These are phyloP conservation scores for Maudiozyma pseudohumilis DNA, from an alignment of 805 yeast genomes.

Conservation along the genomic window DNA sequence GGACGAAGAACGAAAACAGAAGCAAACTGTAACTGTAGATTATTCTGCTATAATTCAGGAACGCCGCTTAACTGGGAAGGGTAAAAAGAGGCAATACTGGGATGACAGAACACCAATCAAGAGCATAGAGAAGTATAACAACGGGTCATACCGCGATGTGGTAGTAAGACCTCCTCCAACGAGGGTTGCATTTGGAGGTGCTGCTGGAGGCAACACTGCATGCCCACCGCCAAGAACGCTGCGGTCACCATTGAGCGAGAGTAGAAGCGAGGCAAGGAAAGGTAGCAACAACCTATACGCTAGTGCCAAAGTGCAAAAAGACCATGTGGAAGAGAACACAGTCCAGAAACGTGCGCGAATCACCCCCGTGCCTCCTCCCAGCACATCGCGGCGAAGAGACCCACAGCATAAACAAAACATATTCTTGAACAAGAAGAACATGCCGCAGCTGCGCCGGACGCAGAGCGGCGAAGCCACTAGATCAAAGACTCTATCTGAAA, in stretches of 20 bases:
- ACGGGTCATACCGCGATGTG: slow-evolving; percentile 10
- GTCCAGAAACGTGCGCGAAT: no score
- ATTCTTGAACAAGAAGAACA: slow-evolving; percentile 1
- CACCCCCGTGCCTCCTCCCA: no score
- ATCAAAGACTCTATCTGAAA: no score
- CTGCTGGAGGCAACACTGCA: slow-evolving; percentile 22
- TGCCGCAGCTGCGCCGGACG: no score
- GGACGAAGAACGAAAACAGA: slow-evolving; percentile 26
- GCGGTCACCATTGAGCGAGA: not conserved
- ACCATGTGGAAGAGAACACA: no score
- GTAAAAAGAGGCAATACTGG: slow-evolving; percentile 1
- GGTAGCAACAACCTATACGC: no score
- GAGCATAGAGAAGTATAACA: slow-evolving; percentile 3
- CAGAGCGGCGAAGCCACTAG: no score
- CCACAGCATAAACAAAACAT: slow-evolving; percentile 1
- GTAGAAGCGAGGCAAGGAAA: no score
- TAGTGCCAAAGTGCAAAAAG: no score
- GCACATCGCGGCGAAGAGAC: no score
- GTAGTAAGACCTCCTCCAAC: not conserved
- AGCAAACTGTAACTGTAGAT: slow-evolving; percentile 22
- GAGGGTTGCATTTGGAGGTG: slow-evolving; percentile 28
- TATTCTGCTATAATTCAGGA: slow-evolving; percentile 5
- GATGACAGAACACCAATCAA: slow-evolving; percentile 3
- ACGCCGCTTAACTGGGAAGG: slow-evolving; percentile 5
- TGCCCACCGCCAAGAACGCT: not conserved